Conservation (phyloP, 805 yeast genomes). For the Kodamaea laetipori region DNA sequence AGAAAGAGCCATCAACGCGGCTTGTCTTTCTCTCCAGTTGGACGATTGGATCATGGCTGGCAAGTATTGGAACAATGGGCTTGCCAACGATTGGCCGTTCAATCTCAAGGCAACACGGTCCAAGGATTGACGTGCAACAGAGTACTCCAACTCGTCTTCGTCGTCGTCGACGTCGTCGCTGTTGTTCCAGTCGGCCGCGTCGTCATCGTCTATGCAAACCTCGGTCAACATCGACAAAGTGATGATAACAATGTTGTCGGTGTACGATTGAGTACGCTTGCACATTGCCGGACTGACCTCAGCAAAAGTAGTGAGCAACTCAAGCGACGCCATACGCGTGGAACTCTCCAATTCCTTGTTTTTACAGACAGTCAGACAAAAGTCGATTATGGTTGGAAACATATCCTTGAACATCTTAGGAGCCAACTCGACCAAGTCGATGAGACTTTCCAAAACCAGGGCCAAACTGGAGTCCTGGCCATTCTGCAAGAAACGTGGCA, state of each 20-base stretch:
- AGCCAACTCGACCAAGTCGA: slow-evolving; percentile 88
- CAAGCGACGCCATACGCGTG: slow-evolving; percentile 85
- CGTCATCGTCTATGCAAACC: slow-evolving; percentile 86
- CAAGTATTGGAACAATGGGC: slow-evolving; percentile 80
- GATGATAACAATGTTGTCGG: slow-evolving; percentile 67
- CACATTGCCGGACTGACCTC: slow-evolving; percentile 97
- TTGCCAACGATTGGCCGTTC: slow-evolving; percentile 81
- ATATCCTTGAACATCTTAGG: slow-evolving; percentile 92
- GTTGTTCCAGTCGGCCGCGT: slow-evolving; percentile 84
- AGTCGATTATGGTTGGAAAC: slow-evolving; percentile 85
- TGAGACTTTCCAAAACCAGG: slow-evolving; percentile 82
- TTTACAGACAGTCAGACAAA: slow-evolving; percentile 80
- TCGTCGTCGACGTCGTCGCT: slow-evolving; percentile 75
- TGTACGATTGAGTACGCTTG: slow-evolving; percentile 71
- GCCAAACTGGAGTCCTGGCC: slow-evolving; percentile 83
- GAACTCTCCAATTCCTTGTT: slow-evolving; percentile 75
- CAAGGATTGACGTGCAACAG: slow-evolving; percentile 91
- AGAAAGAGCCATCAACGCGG: slow-evolving; percentile 94
- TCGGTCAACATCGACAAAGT: slow-evolving; percentile 88
- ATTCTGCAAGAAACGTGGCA: slow-evolving; percentile 78
- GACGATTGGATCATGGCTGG: slow-evolving; percentile 78
- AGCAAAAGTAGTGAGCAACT: slow-evolving; percentile 83
- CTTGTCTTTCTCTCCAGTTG: slow-evolving; percentile 94
- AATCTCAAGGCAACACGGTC: slow-evolving; percentile 86
- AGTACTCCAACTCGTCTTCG: slow-evolving; percentile 78